Base-by-base conservation (phyloP, 2,329 filamentous ascomycete genomes). In the Clonostachys chloroleuca region DNA sequence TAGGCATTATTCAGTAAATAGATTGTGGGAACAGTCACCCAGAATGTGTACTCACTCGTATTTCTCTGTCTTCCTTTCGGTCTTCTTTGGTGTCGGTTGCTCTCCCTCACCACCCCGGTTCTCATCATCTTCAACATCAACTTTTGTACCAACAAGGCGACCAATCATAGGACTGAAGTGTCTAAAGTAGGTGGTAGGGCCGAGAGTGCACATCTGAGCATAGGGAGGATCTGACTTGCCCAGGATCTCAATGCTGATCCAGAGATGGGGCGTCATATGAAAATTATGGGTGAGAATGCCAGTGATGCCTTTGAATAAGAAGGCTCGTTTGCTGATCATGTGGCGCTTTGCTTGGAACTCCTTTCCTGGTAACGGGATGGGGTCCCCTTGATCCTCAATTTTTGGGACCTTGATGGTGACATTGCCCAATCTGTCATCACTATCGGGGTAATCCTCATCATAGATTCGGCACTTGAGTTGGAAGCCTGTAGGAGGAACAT, bases 121-220 rank as follows among this genome's bases (percentile, higher is more conserved):
- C 30, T 49, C 51, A 42, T 79, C 63, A 58, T 84, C 75, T 57
- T 86, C 72, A 62, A 74, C 69, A 60, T 82, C 78, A 59, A 86
- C 81, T 60, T 86, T 88, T 12, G 82, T 83, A 5, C 89, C 88
- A 4, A 86, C 78, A 47, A 96, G 68, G 41, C 90, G 81, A 4
- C 92, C 92, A 51, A 96, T 89, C 73, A 96, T 80, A 5, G 92
- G 90, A 52, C 89, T 95, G 60, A 86, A 92, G 63, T 96, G 92
- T 56, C 88, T 88, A 53, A 87, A 85, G 81, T 84, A 96, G 43
- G 73, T 75, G 47, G 84, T 66, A 12, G 90, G 89, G 0, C 87
- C 91, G 34, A 94, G 56, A 0, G 92, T 96, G 65, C 91, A 95
- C 62, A 88, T 77, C 59, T 73, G 86, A 57, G 61, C 89, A 74